Percentiles rank a stretch among this genome's conserved stretches.
Evolutionary conservation across 73 alveolate genomes (phyloP).

Genomic region (Effrenium voratum): DNA sequence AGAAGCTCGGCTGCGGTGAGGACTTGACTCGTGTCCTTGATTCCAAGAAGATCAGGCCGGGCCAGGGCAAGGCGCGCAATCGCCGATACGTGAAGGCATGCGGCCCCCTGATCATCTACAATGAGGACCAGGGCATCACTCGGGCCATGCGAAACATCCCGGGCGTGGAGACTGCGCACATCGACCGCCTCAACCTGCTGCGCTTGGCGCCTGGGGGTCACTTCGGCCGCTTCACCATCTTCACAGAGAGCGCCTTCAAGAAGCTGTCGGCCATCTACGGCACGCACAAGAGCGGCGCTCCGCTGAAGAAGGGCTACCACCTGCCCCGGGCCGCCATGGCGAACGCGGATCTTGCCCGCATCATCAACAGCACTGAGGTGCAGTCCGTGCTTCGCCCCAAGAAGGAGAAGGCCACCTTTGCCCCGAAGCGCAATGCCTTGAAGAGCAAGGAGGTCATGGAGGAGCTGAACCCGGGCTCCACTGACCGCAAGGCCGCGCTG

Average conservation of each 20-base stretch:
- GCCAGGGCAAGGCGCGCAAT: slow-evolving; percentile 98
- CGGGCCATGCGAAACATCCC: slow-evolving; percentile 98
- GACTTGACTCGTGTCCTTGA: slow-evolving; percentile 95
- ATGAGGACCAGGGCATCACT: slow-evolving; percentile 96
- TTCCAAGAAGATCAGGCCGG: slow-evolving; percentile 95
- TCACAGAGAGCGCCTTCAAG: slow-evolving; percentile 95
- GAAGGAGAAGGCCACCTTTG: slow-evolving; percentile 52
- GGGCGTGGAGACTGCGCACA: slow-evolving; percentile 98
- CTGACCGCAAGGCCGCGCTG: slow-evolving; percentile 69
- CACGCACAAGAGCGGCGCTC: slow-evolving; percentile 58
- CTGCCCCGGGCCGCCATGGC: slow-evolving; percentile 95
- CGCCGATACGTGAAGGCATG: slow-evolving; percentile 97
- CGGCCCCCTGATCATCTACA: slow-evolving; percentile 96
- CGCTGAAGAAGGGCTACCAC: slow-evolving; percentile 94
- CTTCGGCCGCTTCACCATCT: slow-evolving; percentile 98
- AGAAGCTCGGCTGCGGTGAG: slow-evolving; percentile 90
- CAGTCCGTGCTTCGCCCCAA: slow-evolving; percentile 92
- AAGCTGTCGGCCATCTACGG: slow-evolving; percentile 55
- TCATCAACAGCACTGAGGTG: slow-evolving; percentile 95
- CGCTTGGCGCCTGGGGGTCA: slow-evolving; percentile 99
- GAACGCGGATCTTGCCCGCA: slow-evolving; percentile 95
- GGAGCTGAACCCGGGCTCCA: slow-evolving; percentile 93
- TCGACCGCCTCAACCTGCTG: slow-evolving; percentile 97
- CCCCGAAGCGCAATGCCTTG: slow-evolving; percentile 81
- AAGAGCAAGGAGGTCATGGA: slow-evolving; percentile 92